phyloP scores from a whole-genome alignment of 495 filamentous ascomycete species.

The Xylaria venustula region DNA sequence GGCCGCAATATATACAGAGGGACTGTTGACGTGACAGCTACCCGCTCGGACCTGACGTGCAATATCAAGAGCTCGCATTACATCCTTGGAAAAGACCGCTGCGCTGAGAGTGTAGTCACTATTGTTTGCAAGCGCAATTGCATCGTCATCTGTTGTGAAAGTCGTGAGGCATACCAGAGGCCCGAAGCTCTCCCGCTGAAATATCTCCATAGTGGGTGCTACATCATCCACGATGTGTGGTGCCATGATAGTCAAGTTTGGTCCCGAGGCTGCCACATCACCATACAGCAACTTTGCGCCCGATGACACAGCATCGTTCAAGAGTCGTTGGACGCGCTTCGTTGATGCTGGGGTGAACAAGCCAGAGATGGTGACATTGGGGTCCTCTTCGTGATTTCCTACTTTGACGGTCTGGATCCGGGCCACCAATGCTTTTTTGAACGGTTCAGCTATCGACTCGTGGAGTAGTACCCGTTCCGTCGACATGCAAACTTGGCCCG shows the following conservation, averaged over 20 bases:
- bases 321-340: slow-evolving; percentile 54
- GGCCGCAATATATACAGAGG: slow-evolving; percentile 35
- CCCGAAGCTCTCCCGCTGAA: slow-evolving; percentile 34
- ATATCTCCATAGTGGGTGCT: slow-evolving; percentile 29
- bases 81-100: slow-evolving; percentile 31
- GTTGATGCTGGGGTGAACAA: slow-evolving; percentile 54
- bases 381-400: slow-evolving; percentile 37
- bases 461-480: slow-evolving; percentile 35
- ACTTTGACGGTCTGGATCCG: slow-evolving; percentile 21
- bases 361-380: slow-evolving; percentile 45
- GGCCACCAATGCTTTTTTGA: slow-evolving; percentile 25
- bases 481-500: slow-evolving; percentile 39
- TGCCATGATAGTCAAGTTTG: slow-evolving; percentile 26
- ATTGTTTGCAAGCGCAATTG: slow-evolving; percentile 30
- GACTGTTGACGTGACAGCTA: slow-evolving; percentile 35
- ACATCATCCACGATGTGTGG: slow-evolving; percentile 34
- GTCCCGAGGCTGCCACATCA: slow-evolving; percentile 23
- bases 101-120: slow-evolving; percentile 35
- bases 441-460: slow-evolving; percentile 22
- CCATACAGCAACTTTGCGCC: slow-evolving; percentile 33
- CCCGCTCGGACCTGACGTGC: slow-evolving; percentile 29
- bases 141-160: slow-evolving; percentile 33
- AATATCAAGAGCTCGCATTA: slow-evolving; percentile 31
- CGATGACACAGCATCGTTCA: slow-evolving; percentile 50
- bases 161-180: slow-evolving; percentile 29